phyloP scores from a whole-genome alignment of 306 rosid species.

The Castanea mollissima region DNA sequence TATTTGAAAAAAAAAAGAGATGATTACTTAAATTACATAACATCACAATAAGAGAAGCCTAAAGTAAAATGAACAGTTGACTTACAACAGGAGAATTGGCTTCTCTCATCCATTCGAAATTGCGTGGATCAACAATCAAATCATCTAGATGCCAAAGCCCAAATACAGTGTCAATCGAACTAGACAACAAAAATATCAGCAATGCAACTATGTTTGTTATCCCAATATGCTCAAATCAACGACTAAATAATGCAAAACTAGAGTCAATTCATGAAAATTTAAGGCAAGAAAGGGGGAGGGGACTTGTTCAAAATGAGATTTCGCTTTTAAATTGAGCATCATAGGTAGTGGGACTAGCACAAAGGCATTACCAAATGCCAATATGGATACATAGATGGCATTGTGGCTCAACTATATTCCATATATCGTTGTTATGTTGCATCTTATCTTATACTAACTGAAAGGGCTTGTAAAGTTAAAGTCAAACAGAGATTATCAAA shows the following conservation, averaged over 20 bases:
- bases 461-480: no score
- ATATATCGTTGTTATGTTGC: neutral
- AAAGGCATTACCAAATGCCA: conserved; percentile 14
- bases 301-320: neutral
- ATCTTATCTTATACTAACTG: neutral
- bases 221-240: neutral
- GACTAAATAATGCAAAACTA: neutral
- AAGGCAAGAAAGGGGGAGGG: neutral
- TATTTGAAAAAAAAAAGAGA: neutral
- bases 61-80: conserved; percentile 15
- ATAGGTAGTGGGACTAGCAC: conserved; percentile 6
- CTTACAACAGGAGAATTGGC: conserved; percentile 95
- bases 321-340: neutral
- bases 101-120: conserved; percentile 92
- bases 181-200: neutral
- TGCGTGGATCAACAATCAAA: conserved; percentile 96
- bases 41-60: conserved; percentile 19
- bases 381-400: neutral
- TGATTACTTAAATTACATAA: neutral
- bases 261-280: neutral
- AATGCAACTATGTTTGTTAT: neutral
- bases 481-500: no score
- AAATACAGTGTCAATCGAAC: conserved; percentile 16
- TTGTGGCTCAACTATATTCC: conserved; percentile 1
- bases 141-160: conserved; percentile 57